These are phyloP conservation scores for Jacaranda mimosifolia DNA, from an alignment of 257 asterid genomes.

Conservation along the genomic window DNA sequence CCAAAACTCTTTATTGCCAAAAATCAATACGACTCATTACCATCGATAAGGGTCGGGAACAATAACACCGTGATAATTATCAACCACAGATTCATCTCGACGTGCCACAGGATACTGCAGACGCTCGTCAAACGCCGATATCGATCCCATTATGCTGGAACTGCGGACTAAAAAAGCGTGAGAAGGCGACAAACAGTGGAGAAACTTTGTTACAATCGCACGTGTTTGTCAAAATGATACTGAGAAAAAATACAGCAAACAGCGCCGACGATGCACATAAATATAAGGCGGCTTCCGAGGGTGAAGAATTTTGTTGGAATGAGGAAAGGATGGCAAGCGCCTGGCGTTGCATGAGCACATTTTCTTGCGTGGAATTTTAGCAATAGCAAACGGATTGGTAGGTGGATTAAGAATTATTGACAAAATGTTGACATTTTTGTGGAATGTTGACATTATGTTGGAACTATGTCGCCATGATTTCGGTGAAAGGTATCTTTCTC, in stretches of 20 bases:
- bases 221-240: conserved; percentile 16
- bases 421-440: conserved; percentile 29
- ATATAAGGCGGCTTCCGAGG: background rate
- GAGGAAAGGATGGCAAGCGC: background rate
- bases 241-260: background rate
- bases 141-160: conserved; percentile 59
- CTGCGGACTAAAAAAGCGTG: background rate
- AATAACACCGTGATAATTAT: conserved; percentile 66
- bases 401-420: background rate
- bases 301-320: background rate
- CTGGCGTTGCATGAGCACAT: conserved; percentile 34
- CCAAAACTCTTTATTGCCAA: background rate
- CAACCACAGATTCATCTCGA: conserved; percentile 71
- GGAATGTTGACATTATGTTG: conserved; percentile 19
- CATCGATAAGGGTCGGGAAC: conserved; percentile 83
- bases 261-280: background rate
- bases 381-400: background rate
- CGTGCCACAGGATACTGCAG: conserved; percentile 61
- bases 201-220: background rate
- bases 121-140: conserved; percentile 43
- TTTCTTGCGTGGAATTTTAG: background rate
- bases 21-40: conserved; percentile 35
- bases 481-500: conserved; percentile 10
- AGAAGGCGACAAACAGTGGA: background rate
- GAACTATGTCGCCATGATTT: conserved; percentile 34